Evolutionary conservation across 805 yeast genomes (phyloP), one percentile per base, ranked within the genome.

Genomic region (Pichia exigua): DNA sequence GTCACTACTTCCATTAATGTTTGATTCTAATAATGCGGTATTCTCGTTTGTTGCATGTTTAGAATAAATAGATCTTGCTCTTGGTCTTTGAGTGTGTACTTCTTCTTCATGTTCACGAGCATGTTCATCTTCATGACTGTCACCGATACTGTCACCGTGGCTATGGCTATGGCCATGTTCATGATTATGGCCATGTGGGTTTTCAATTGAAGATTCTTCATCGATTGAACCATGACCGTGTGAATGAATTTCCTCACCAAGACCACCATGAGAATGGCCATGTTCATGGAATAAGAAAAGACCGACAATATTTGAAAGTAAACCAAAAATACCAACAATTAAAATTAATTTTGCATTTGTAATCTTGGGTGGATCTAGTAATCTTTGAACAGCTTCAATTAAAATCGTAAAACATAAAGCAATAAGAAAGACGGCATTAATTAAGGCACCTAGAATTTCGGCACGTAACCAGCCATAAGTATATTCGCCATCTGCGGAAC

Each of bases 391-490:
- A 7, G 98, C 97, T 69, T 92, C 99, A 55, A 94, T 82, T 59
- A 87, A 79, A 58, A 92, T 94, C 30, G 97, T 83, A 63, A 94
- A 83, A 65, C 99, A 92, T 56, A 92, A 76, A 1, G 98, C 98
- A 57, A 94, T 74, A 57, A 92, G 68, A 61, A 94, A 94, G 11
- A 94, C 97, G 3, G 97, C 97, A 64, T 92, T 92, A 58, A 92
- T 79, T 54, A 92, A 75, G 10, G 98, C 99, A 51, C 99, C 99
- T 54, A 92, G 74, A 49, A 92, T 91, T 68, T 92, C 99, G 6
- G 98, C 98, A 59, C 99, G 77, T 67, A 92, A 95, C 96, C 97
- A 89, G 18, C 99, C 99, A 62, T 94, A 92, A 2, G 98, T 94
- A 71, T 87, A 92, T 52, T 83, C 83, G 3, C 94, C 84, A 65